Evolutionary conservation across 1,139 yeast genomes (phyloP).

Genomic region (Debaryomyces subglobosus): DNA sequence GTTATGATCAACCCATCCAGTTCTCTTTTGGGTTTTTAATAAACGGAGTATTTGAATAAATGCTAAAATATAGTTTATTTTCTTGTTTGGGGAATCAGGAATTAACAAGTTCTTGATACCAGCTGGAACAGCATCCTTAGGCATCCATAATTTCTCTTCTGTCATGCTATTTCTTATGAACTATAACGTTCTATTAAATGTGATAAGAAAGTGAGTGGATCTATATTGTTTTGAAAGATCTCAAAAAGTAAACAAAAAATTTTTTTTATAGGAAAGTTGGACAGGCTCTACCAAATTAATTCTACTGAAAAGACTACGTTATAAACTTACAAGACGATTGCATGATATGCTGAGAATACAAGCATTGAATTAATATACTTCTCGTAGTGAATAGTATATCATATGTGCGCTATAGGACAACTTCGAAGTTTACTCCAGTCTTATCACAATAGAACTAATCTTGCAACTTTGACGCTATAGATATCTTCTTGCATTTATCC

Average conservation of each 20-base stretch:
- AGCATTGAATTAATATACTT: neutral
- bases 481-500: neutral
- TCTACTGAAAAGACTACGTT: neutral
- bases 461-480: neutral
- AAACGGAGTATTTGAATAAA: slow-evolving; percentile 77
- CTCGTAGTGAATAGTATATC: neutral
- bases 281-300: neutral
- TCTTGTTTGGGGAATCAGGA: slow-evolving; percentile 23
- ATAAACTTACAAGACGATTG: neutral
- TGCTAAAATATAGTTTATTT: slow-evolving; percentile 58
- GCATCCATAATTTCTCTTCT: slow-evolving; percentile 50
- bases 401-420: neutral
- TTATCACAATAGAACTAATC: neutral
- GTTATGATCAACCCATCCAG: slow-evolving; percentile 90
- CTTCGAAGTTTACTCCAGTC: neutral
- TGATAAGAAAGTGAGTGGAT: neutral
- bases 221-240: neutral
- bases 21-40: slow-evolving; percentile 79
- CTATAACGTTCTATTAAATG: neutral
- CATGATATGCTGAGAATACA: neutral
- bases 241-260: slow-evolving; percentile 8
- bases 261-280: neutral
- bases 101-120: slow-evolving; percentile 47
- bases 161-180: neutral
- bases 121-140: slow-evolving; percentile 59